Conservation (phyloP, 2,329 filamentous ascomycete genomes). For the Chaetomium strumarium region DNA sequence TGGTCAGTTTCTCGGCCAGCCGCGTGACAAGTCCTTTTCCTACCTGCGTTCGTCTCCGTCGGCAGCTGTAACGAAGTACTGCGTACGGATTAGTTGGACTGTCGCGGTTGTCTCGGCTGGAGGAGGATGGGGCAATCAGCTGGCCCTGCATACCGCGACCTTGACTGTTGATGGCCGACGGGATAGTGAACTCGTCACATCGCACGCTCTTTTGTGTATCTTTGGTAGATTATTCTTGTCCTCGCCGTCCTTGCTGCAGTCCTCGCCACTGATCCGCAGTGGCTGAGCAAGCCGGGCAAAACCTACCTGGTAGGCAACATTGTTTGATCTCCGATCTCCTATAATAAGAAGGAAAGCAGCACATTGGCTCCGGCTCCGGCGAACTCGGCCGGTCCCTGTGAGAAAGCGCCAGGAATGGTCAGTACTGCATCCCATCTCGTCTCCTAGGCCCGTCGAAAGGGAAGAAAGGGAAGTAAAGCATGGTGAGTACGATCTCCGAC, state of each 20-base stretch:
- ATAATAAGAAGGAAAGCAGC: constrained; percentile 14
- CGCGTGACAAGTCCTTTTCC: constrained; percentile 20
- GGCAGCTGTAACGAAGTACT: not conserved
- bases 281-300: constrained; percentile 3
- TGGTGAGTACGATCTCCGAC: constrained; percentile 16
- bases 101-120: constrained; percentile 9
- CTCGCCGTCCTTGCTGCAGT: not conserved
- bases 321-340: constrained; percentile 1
- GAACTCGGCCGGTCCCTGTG: not conserved
- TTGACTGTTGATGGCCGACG: not conserved
- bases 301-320: constrained; percentile 4
- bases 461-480: constrained; percentile 19
- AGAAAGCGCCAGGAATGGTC: constrained; percentile 10
- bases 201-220: constrained; percentile 13
- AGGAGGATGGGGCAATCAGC: constrained; percentile 17
- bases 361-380: not conserved
- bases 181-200: constrained; percentile 15
- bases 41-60: constrained; percentile 2
- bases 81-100: not conserved
- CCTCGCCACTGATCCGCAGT: not conserved
- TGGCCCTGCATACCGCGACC: constrained; percentile 7
- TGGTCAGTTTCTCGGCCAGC: constrained; percentile 12
- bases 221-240: not conserved
- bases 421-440: not conserved
- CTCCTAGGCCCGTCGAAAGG: constrained; percentile 6